These are phyloP conservation scores for Lipomyces kockii DNA, from an alignment of 805 yeast genomes.

Conservation along the genomic window DNA sequence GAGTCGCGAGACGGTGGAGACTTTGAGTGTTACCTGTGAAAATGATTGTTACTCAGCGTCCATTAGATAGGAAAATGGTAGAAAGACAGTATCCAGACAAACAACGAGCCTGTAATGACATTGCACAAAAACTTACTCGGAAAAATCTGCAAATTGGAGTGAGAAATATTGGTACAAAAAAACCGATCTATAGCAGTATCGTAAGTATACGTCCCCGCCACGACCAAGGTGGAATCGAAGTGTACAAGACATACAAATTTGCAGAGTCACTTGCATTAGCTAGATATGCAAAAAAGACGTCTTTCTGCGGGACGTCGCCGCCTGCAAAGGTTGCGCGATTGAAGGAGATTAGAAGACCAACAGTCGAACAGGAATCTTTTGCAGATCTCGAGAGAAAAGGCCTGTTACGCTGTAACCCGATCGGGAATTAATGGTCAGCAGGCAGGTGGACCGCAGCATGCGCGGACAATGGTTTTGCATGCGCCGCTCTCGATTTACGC, in stretches of 20 bases:
- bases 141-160: neutral
- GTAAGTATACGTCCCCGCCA: neutral
- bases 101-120: neutral
- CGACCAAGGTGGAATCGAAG: neutral
- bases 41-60: neutral
- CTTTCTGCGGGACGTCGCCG: neutral
- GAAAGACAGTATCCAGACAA: neutral
- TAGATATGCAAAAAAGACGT: neutral
- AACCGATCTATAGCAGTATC: neutral
- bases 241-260: neutral
- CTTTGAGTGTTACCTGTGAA: neutral
- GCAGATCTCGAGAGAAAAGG: neutral
- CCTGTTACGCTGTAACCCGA: neutral
- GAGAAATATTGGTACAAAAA: neutral
- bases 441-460: neutral
- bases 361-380: neutral
- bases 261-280: neutral
- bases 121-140: neutral
- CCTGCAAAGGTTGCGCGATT: conserved; percentile 1
- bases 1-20: neutral
- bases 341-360: neutral
- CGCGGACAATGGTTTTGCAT: neutral
- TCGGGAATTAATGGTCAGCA: neutral
- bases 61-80: neutral
- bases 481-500: neutral